These are phyloP conservation scores for Leishmania braziliensis DNA, from an alignment of 208 protist genomes.

Conservation along the genomic window DNA sequence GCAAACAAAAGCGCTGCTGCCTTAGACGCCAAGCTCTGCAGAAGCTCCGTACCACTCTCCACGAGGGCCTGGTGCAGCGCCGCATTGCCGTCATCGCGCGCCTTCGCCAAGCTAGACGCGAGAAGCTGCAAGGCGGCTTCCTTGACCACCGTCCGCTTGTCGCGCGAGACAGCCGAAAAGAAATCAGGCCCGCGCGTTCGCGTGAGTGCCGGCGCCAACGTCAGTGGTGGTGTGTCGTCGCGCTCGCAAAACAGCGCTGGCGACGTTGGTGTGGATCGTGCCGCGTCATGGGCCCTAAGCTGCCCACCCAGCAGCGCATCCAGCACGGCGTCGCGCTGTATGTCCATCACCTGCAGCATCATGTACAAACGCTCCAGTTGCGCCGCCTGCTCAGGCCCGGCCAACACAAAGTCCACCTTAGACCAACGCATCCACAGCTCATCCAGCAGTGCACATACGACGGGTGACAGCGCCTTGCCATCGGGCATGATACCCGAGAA, in stretches of 20 bases:
- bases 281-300: constrained; percentile 8
- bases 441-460: constrained; percentile 45
- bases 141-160: constrained; percentile 39
- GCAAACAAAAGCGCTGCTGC: constrained; percentile 43
- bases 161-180: constrained; percentile 74
- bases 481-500: constrained; percentile 62
- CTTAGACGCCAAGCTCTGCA: constrained; percentile 57
- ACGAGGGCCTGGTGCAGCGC: constrained; percentile 48
- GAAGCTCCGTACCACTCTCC: constrained; percentile 71
- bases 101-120: constrained; percentile 37
- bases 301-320: constrained; percentile 33
- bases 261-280: neutral
- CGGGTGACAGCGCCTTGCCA: constrained; percentile 41
- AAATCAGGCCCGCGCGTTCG: constrained; percentile 66
- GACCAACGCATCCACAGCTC: constrained; percentile 41
- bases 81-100: constrained; percentile 20
- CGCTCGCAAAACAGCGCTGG: constrained; percentile 24
- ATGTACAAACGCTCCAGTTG: constrained; percentile 77
- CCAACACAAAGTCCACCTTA: constrained; percentile 15
- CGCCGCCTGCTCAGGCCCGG: constrained; percentile 31
- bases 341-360: constrained; percentile 47
- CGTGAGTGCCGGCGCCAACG: constrained; percentile 10
- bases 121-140: constrained; percentile 41
- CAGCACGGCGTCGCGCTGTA: constrained; percentile 39
- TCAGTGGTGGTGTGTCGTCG: constrained; percentile 33